Evolutionary conservation across 1,284 basidiomycete genomes (phyloP), one percentile per base, ranked within the genome.

Genomic region (Acaromyces ingoldii): DNA sequence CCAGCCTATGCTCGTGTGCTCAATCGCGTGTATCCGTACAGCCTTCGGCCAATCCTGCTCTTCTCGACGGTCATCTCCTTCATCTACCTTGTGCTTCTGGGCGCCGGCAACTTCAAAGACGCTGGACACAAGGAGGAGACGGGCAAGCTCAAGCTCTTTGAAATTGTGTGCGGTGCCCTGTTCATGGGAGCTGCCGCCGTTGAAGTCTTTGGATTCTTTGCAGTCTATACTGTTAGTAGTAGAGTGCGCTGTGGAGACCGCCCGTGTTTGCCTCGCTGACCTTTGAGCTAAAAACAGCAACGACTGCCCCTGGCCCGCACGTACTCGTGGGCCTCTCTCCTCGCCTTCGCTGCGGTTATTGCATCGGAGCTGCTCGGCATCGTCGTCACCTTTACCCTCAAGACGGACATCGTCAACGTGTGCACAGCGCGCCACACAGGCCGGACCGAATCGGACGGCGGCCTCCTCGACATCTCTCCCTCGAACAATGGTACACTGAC

Each of bases 41-140:
- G 65, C 24, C 51, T 70, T 2, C 65, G 67, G n/a, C 63, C 65
- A 1, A 56, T 70, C 39, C 31, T 70, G 33, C 49, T 70, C 38
- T 52, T 70, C 45, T 62, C 63, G 17, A 55, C 63, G n/a, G 52
- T 68, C 50, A 45, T 65, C 43, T 63, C 61, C 24, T 50, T 60
- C 37, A 45, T 67, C 53, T 70, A 68, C 50, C 63, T 67, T 17
- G 28, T 63, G 25, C 49, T 67, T 13, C 40, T 58, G 13, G 56
- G 62, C 22, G 55, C 56, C 41, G 51, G 54, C 38, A 51, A 63
- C 42, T 65, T 70, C 42, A 53, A 53, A 26, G 54, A 55, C 38
- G 36, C 62, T 15, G 51, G 37, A 11, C 17, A 43, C 34, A 38
- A 41, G 1, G 50, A 55, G 34, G 61, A 63, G 51, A 60, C 58